Percentiles rank a stretch among this genome's conserved stretches.
Evolutionary conservation across 352 stramenopile genomes (phyloP).

Genomic region (Globisporangium barbulae): DNA sequence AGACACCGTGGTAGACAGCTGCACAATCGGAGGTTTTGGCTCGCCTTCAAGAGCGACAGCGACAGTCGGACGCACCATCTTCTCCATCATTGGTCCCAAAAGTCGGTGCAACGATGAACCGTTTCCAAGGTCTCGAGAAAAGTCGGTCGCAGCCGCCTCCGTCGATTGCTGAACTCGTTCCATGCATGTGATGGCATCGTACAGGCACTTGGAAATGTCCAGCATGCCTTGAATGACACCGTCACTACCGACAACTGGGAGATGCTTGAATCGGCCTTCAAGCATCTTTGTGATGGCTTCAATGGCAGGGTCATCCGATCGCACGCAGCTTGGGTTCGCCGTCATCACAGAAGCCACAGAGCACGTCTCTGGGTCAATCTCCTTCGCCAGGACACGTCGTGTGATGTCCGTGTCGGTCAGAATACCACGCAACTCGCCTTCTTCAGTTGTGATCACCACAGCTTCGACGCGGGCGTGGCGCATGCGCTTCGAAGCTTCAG

Average conservation of each 20-base stretch:
- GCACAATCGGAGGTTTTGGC: constrained; percentile 71
- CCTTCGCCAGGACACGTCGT: constrained; percentile 72
- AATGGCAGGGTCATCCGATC: constrained; percentile 76
- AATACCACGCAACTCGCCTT: constrained; percentile 80
- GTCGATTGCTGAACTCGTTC: constrained; percentile 86
- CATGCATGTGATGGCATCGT: constrained; percentile 85
- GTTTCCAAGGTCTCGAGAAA: constrained; percentile 71
- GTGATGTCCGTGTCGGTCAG: constrained; percentile 87
- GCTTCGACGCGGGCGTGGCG: constrained; percentile 78
- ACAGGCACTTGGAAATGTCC: constrained; percentile 89
- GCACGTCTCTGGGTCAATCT: constrained; percentile 78
- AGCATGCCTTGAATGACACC: constrained; percentile 80
- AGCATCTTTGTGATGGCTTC: constrained; percentile 90
- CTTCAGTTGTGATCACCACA: constrained; percentile 82
- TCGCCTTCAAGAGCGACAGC: constrained; percentile 78
- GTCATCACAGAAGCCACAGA: constrained; percentile 85
- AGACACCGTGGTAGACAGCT: constrained; percentile 64
- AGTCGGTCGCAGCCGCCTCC: constrained; percentile 71
- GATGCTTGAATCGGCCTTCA: constrained; percentile 84
- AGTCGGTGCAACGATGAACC: constrained; percentile 69
- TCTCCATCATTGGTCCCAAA: constrained; percentile 86
- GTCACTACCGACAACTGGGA: constrained; percentile 72
- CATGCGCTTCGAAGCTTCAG: constrained; percentile 80
- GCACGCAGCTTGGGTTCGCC: constrained; percentile 73
- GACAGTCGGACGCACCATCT: constrained; percentile 86